Evolutionary conservation across 257 asterid species (phyloP), one percentile per base, ranked within the genome.

Genomic region (Plectranthus barbatus): DNA sequence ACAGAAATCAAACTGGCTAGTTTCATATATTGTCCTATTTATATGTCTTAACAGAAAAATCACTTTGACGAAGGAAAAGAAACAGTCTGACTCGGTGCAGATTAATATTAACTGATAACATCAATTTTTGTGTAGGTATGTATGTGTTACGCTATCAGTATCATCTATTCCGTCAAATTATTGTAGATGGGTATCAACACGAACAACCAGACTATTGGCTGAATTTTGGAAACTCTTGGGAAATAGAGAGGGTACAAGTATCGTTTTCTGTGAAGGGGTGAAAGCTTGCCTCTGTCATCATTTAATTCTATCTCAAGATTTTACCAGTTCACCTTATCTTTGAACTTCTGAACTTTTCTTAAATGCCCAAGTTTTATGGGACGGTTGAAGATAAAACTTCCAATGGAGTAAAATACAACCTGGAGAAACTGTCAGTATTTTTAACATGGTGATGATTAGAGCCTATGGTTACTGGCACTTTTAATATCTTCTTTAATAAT

Each of bases 211-310:
- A 80, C 65, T 80, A 70, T 64, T 80, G 85, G 85, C 74, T 80
- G 62, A 80, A 76, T 66, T 80, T 80, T 33, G 85, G 85, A 54
- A 80, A 80, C 55, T 82, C 85, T 63, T 80, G 85, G 85, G 85
- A 80, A 68, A 80, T 76, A 58, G 85, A 80, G 66, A 77, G 85
- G 58, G 81, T 80, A 63, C 85, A 80, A 50, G 82, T 80, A 17
- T 80, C 85, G 9, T 80, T 76, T 46, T 60, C 85, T 18, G 85
- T 80, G 51, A 80, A 80, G 85, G n/a, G n/a, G 85, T 71, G 81
- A 39, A 58, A 74, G 52, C 69, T 53, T 18, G 42, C 46, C 59
- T 67, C 47, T 15, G 24, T 9, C 44, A 7, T 23, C 53, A 56
- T 68, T 18, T 57, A 19, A 18, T 60, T 5, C 8, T 42, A 6